phyloP scores from a whole-genome alignment of 305 asterid species.

The Andrographis paniculata region DNA sequence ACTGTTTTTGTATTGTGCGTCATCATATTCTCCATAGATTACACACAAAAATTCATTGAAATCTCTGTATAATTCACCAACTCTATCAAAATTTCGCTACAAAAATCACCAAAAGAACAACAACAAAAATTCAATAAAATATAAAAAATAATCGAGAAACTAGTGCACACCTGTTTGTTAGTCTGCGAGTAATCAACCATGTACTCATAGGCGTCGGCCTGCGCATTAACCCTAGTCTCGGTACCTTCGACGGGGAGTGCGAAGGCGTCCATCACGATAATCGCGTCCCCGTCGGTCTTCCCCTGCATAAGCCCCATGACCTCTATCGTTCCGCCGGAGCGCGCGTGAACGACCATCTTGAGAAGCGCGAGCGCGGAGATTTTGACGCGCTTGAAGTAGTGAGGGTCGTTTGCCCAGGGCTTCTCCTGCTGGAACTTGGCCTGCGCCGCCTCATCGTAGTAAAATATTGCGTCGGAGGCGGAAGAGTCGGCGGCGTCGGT shows the following conservation, averaged over 20 bases:
- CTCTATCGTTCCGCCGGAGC: conserved; percentile 96
- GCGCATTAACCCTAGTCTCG: conserved; percentile 98
- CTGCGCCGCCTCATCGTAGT: conserved; percentile 79
- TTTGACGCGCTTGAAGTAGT: conserved; percentile 95
- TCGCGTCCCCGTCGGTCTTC: conserved; percentile 88
- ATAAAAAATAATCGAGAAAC: neutral
- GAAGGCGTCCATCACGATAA: conserved; percentile 96
- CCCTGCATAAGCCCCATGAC: conserved; percentile 99
- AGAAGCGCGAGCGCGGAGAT: conserved; percentile 92
- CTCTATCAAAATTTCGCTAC: neutral
- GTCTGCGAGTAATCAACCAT: conserved; percentile 94
- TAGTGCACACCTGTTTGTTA: conserved; percentile 53
- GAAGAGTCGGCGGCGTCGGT: conserved; percentile 22
- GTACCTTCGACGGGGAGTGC: conserved; percentile 99
- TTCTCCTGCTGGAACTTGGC: conserved; percentile 69
- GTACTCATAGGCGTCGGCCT: conserved; percentile 97
- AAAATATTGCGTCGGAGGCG: conserved; percentile 70
- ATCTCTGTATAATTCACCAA: neutral
- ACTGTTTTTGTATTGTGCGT: too few relatives aligned
- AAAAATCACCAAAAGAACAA: neutral
- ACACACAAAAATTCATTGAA: neutral
- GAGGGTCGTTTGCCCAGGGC: conserved; percentile 89
- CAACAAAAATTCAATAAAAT: neutral
- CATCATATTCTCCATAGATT: neutral
- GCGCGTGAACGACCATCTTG: conserved; percentile 98